Conservation (phyloP, 768 basidiomycete species). For the Amanita fuliginea region DNA sequence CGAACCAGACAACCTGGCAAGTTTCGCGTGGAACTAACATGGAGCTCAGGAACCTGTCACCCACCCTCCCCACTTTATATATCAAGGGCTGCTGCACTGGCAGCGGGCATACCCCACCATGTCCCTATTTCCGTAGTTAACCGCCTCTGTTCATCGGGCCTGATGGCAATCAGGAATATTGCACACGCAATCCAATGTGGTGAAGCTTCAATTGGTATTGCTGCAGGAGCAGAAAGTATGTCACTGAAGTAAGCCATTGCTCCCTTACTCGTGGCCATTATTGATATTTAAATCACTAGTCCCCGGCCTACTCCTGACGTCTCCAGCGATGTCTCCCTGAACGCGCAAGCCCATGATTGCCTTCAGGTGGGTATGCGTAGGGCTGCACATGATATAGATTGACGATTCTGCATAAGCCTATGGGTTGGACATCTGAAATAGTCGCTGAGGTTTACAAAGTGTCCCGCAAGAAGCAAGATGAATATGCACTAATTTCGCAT, state of each 20-base stretch:
- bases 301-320: slow-evolving; percentile 67
- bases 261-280: slow-evolving; percentile 6
- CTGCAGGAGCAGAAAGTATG: slow-evolving; percentile 79
- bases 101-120: slow-evolving; percentile 79
- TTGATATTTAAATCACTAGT: slow-evolving; percentile 22
- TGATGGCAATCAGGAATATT: slow-evolving; percentile 88
- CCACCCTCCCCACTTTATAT: slow-evolving; percentile 73
- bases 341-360: slow-evolving; percentile 63
- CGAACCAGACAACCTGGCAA: background rate
- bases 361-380: slow-evolving; percentile 40
- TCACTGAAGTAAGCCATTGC: slow-evolving; percentile 47
- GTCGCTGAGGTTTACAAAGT: slow-evolving; percentile 74
- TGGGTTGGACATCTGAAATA: slow-evolving; percentile 95
- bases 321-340: slow-evolving; percentile 40
- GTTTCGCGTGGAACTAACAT: background rate
- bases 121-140: slow-evolving; percentile 90
- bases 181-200: slow-evolving; percentile 79
- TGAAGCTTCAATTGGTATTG: slow-evolving; percentile 81
- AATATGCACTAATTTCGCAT: slow-evolving; percentile 84
- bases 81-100: slow-evolving; percentile 78
- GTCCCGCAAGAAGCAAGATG: slow-evolving; percentile 75
- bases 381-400: background rate
- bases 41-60: slow-evolving; percentile 61
- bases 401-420: slow-evolving; percentile 38
- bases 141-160: slow-evolving; percentile 86